Evolutionary conservation across 106 monocot species (phyloP), one percentile per base, ranked within the genome.

Genomic region (Apostasia shenzhenica): DNA sequence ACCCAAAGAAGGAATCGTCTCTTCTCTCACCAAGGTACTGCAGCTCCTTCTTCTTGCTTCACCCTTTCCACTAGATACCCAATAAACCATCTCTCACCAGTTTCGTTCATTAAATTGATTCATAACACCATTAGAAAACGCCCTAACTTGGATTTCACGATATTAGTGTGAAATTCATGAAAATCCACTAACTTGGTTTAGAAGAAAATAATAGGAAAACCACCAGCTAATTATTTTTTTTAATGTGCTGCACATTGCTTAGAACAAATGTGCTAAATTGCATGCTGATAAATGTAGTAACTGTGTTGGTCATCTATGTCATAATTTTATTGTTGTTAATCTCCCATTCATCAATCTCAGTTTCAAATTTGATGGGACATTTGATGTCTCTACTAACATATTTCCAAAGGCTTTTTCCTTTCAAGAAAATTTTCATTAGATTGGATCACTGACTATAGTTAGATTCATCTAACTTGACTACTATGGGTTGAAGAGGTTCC

Each of bases 1-100:
- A 8, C 61, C 89, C 53, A 97, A 92, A 72, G 89, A 97, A 49
- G 81, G 79, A 8, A 69, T 97, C 56, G 48, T 87, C 68, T 72
- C 84, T 12, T 97, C 95, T 4, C 80, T 92, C 72, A 78, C 60
- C 41, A 78, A 87, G 83, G 95, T 73, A 68, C 54, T 4, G 55
- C 37, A 39, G 6, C 5, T 7, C 9, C 41, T 48, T 49, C 67
- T 12, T 51, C 48, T 37, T 40, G 55, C n/a, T 42, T 67, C 37
- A 47, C 45, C 9, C 8, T 37, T 51, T 47, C 8, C n/a, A 14
- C 4, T 2, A 53, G 0, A 12, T 11, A 49, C 9, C 9, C 6
- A 48, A 67, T 3, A 8, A 67, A 10, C 10, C 52, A 6, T 10
- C 10, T 52, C 7, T 6, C 10, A 52, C 52, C 52, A 52, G 52